Base-by-base conservation (phyloP, 164 flowering plant species). In the Kingdonia uniflora region DNA sequence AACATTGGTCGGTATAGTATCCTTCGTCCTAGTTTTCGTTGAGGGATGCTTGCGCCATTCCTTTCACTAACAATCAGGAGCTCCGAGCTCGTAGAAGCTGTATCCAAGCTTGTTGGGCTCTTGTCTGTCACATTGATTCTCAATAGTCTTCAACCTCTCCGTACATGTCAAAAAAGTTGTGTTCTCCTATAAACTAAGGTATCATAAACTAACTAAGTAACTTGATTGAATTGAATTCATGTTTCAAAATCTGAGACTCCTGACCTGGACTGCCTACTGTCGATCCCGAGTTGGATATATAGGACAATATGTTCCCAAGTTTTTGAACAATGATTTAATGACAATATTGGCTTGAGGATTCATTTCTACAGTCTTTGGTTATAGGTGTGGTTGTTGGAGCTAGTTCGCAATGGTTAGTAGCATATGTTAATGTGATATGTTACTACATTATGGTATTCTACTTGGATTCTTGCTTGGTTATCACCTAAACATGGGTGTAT, bases 81-180 rank as follows among this genome's bases (percentile, higher is more conserved):
- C n/a, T n/a, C n/a, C n/a, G n/a, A n/a, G n/a, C 68, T 68, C 1
- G 59, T 49, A 2, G 38, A 38, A 6, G 65, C 61, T 6, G 68
- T 64, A 29, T 68, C 72, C 45, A 49, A 64, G 56, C 68, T 68
- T 23, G 68, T 56, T 2, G 60, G 54, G 51, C 43, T 68, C 54
- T 60, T 68, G 25, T 61, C 72, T 42, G 56, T 68, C 59, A 64
- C 68, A 10, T 60, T 68, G 42, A 57, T 68, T 50, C 68, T 68
- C 56, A 64, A 64, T 55, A 68, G 72, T 33, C 57, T 68, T 24
- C 72, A 68, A 35, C 72, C 72, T 23, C 65, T 68, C 40, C 59
- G 64, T 51, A 68, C 46, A 65, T 68, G n/a, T n/a, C n/a, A n/a
- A n/a, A n/a, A n/a, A n/a, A n/a, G n/a, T n/a, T n/a, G n/a, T n/a